A percentile compares a stretch with the other conserved stretches of the same genome.
These are phyloP conservation scores for Debaryomyces subglobosus DNA, from an alignment of 1,139 yeast genomes.

Conservation along the genomic window DNA sequence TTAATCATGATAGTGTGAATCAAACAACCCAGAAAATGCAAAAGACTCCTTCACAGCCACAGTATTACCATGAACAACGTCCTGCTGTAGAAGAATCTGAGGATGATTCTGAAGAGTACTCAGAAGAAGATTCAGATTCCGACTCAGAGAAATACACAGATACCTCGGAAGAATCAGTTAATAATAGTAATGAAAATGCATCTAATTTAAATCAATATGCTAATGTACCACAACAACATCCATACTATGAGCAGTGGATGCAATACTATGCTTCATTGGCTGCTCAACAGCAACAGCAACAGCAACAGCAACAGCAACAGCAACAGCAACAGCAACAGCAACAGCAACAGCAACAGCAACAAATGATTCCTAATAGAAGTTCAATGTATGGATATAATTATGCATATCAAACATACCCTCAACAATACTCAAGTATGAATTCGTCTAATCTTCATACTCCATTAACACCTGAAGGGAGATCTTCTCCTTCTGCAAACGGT, in stretches of 20 bases:
- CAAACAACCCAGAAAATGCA: not conserved
- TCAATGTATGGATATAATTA: not conserved
- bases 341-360: not conserved
- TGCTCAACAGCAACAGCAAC: conserved; percentile 13
- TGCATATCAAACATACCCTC: conserved; percentile 1
- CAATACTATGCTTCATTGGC: conserved; percentile 31
- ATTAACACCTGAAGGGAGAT: not conserved
- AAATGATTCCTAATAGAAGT: not conserved
- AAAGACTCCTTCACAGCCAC: not conserved
- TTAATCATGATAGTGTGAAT: not conserved
- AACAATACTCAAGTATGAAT: not conserved
- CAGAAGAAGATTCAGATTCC: conserved; percentile 8
- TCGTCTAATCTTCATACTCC: not conserved
- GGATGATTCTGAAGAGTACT: conserved; percentile 6
- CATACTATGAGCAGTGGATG: conserved; percentile 34
- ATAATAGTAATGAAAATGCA: conserved; percentile 18
- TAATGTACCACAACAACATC: conserved; percentile 17
- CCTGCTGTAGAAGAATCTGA: conserved; percentile 9
- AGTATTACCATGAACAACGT: not conserved
- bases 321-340: no score
- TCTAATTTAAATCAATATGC: conserved; percentile 12
- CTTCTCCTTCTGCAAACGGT: not conserved
- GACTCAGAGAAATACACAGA: conserved; percentile 14
- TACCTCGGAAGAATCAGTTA: conserved; percentile 19
- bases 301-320: no score